Conservation (phyloP, 352 stramenopile genomes). For the Phytophthora sp. region DNA sequence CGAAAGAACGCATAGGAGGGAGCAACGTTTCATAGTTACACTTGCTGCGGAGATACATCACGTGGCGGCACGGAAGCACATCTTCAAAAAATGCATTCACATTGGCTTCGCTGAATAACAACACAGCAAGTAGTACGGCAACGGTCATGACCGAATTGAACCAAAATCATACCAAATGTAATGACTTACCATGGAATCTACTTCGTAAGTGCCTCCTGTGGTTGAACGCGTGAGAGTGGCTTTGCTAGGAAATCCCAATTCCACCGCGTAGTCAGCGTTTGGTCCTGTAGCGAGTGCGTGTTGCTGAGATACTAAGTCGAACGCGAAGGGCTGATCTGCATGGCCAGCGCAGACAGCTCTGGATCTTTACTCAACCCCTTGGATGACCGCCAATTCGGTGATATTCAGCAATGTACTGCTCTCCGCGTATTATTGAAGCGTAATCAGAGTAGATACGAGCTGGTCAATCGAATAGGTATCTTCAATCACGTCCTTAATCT, state of each 20-base stretch:
- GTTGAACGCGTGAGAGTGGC: not conserved
- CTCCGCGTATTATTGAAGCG: conserved; percentile 8
- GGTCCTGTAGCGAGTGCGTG: conserved; percentile 1
- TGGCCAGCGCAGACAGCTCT: not conserved
- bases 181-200: conserved; percentile 3
- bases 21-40: conserved; percentile 14
- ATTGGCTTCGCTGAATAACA: too few relatives aligned
- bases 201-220: not conserved
- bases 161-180: not conserved
- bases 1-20: conserved; percentile 1
- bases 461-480: not conserved
- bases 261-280: conserved; percentile 5
- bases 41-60: conserved; percentile 3
- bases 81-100: conserved; percentile 20
- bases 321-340: not conserved
- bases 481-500: conserved; percentile 13
- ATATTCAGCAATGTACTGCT: conserved; percentile 12
- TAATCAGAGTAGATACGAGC: conserved; percentile 10
- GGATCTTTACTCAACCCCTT: not conserved
- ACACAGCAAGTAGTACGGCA: too few relatives aligned
- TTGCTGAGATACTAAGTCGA: not conserved
- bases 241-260: not conserved
- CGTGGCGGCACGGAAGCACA: conserved; percentile 1
- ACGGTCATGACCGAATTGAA: too few relatives aligned
- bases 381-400: conserved; percentile 1